Evolutionary conservation across 768 basidiomycete species (phyloP).

Genomic region (Multifurca ochricompacta): DNA sequence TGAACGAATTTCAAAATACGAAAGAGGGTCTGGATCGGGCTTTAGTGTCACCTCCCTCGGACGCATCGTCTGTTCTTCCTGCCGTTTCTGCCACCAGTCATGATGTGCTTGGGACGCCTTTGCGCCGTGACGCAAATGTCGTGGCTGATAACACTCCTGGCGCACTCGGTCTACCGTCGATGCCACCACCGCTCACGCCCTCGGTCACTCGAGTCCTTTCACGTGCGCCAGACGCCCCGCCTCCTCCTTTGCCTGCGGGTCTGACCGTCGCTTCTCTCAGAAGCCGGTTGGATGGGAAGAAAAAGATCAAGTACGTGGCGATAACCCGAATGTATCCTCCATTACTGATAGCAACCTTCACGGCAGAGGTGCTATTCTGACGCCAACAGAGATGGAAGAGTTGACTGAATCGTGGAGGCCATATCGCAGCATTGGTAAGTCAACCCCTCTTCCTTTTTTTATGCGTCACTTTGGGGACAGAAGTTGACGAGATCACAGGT

Average conservation of each 20-base stretch:
- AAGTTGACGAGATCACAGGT: slow-evolving; percentile 31
- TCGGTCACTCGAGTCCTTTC: slow-evolving; percentile 52
- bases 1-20: background rate
- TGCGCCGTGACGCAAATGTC: background rate
- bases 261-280: slow-evolving; percentile 50
- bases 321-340: background rate
- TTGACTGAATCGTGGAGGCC: slow-evolving; percentile 74
- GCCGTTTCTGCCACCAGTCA: background rate
- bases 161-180: slow-evolving; percentile 27
- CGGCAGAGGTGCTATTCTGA: slow-evolving; percentile 59
- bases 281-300: slow-evolving; percentile 57
- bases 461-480: background rate
- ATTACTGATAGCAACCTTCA: slow-evolving; percentile 2
- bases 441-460: background rate
- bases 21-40: background rate
- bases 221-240: slow-evolving; percentile 20
- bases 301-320: slow-evolving; percentile 56
- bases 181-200: slow-evolving; percentile 60
- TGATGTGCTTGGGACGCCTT: background rate
- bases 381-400: slow-evolving; percentile 74
- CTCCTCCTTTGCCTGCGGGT: slow-evolving; percentile 46
- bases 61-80: background rate
- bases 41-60: background rate
- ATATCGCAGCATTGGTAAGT: slow-evolving; percentile 70
- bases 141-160: background rate